Conservation (phyloP, 2,329 filamentous ascomycete genomes). For the Microcyclosporella mali region DNA sequence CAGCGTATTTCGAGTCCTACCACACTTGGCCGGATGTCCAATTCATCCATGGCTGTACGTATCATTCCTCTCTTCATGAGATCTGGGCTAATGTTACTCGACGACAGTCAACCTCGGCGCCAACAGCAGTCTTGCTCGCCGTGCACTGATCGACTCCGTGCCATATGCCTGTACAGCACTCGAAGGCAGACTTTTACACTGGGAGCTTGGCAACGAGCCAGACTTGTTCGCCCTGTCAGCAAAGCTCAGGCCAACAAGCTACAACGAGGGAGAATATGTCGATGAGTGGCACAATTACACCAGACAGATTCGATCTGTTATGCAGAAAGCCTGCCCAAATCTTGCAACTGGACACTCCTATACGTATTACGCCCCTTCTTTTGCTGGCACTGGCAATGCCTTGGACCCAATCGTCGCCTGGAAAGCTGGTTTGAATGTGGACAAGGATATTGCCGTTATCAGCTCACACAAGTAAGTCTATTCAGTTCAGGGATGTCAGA, state of each 20-base stretch:
- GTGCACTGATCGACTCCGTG: conserved; percentile 50
- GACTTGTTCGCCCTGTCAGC: conserved; percentile 52
- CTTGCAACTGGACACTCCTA: conserved; percentile 38
- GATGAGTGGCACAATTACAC: conserved; percentile 54
- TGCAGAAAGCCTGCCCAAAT: conserved; percentile 48
- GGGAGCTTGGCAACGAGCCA: conserved; percentile 61
- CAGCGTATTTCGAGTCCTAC: conserved; percentile 59
- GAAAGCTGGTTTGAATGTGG: conserved; percentile 48
- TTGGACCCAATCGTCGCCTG: conserved; percentile 49
- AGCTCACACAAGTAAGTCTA: conserved; percentile 54
- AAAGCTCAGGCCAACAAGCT: conserved; percentile 46
- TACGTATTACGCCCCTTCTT: conserved; percentile 54
- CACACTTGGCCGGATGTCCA: conserved; percentile 50
- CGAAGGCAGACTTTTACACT: conserved; percentile 47
- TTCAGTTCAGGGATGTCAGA: not conserved
- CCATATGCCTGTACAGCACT: conserved; percentile 54
- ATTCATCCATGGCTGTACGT: conserved; percentile 50
- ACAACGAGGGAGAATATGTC: conserved; percentile 52
- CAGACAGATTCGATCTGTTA: conserved; percentile 40
- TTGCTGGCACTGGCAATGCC: conserved; percentile 48
- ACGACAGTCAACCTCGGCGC: conserved; percentile 50
- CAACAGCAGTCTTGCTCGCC: conserved; percentile 47
- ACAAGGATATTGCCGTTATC: conserved; percentile 48
- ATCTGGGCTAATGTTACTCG: no score
- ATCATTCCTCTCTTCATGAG: no score